Evolutionary conservation across 345 rosid genomes (phyloP).

Genomic region (Eucalyptus regnans): DNA sequence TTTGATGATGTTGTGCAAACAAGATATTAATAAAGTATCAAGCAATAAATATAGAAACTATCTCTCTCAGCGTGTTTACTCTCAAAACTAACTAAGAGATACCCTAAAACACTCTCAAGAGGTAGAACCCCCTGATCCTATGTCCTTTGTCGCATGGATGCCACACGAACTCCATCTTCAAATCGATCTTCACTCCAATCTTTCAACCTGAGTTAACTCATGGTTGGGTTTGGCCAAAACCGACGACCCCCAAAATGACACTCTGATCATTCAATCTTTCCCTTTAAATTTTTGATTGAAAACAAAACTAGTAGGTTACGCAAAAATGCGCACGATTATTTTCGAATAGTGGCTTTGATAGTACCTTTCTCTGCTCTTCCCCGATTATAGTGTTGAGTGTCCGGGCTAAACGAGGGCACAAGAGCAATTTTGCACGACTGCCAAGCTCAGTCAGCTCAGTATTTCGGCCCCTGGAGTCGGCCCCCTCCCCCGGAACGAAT

Average conservation of each 20-base stretch:
- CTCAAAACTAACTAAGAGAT: too few relatives aligned
- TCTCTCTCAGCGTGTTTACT: too few relatives aligned
- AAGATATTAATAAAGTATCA: too few relatives aligned
- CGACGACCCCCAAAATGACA: neutral
- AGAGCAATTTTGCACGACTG: neutral
- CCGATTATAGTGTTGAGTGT: too few relatives aligned
- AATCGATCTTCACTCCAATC: neutral
- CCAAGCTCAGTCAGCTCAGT: neutral
- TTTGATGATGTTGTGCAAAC: too few relatives aligned
- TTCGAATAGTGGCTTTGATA: neutral
- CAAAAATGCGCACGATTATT: neutral
- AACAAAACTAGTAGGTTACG: too few relatives aligned
- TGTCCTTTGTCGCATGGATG: neutral
- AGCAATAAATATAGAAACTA: too few relatives aligned
- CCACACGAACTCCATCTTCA: fast-evolving
- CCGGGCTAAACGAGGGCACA: neutral
- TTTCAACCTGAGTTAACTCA: neutral
- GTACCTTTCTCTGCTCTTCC: neutral
- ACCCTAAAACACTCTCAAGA: too few relatives aligned
- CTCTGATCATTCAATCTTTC: neutral
- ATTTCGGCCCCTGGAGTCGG: neutral
- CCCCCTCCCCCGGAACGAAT: neutral
- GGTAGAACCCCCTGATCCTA: too few relatives aligned
- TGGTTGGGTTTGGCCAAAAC: neutral
- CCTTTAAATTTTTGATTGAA: neutral